Base-by-base conservation (phyloP, 2,329 filamentous ascomycete species). In the Xylariaceae sp. region DNA sequence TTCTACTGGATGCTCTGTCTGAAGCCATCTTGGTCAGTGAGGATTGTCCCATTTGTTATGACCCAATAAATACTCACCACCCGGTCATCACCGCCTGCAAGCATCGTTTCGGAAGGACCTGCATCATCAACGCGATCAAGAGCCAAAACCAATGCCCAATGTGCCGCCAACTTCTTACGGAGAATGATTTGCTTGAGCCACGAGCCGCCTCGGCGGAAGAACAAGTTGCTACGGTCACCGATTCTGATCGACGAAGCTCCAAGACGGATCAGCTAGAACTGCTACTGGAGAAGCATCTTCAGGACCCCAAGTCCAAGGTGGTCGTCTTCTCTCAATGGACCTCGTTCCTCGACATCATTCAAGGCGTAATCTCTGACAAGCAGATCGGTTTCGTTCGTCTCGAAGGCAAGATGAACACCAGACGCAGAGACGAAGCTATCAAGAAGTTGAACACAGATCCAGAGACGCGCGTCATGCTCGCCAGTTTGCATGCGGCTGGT, bases 1-100 rank as follows among this genome's bases (percentile, higher is more conserved):
- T 90, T 9, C 77, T 96, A 13, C 90, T 92, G 67, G 83, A 88
- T 57, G 82, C 92, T 54, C 80, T 96, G 2, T 85, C 89, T 61
- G 78, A 95, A 6, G 86, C 85, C 62, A 88, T 93, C 57, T 90
- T 95, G 64, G 88, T 80, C 51, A 88, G 90, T 62, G 92, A 96
- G 66, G 87, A 92, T 61, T 96, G 92, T 68, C 80, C 89, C 0
- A 83, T 96, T 55, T 96, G 92, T 72, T 82, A 92, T 37, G 90
- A 95, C 35, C 76, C 78, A 0, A 78, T 93, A 2, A 83, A 84
- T 30, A 61, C 65, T 23, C 68, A 71, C 37, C 77, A 83, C 2
- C 90, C 92, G 0, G 84, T 94, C 55, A 95, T 96, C 67, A 96
- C 91, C 0, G 83, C 86, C 52, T 96, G 92, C 74, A 90, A 89